phyloP scores from a whole-genome alignment of 306 rosid species.

The Lathyrus sativus region DNA sequence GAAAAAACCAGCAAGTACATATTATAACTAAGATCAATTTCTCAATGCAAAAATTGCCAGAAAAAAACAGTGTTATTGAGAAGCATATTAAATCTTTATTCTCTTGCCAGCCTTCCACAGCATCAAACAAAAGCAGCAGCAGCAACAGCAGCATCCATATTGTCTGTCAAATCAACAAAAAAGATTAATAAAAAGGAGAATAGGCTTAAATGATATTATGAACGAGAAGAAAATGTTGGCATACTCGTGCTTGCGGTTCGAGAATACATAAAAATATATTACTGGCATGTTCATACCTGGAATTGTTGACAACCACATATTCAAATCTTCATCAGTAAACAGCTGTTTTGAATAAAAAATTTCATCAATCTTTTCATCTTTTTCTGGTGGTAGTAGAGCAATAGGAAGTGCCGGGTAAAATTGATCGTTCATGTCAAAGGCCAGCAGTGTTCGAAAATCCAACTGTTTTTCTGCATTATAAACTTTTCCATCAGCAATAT shows the following conservation, averaged over 20 bases:
- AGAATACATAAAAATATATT: neutral
- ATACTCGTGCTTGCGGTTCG: neutral
- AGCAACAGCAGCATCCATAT: neutral
- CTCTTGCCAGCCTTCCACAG: conserved; percentile 12
- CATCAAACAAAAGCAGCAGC: conserved; percentile 3
- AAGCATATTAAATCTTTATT: neutral
- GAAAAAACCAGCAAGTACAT: neutral
- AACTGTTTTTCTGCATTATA: conserved; percentile 9
- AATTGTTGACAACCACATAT: conserved; percentile 17
- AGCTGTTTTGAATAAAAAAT: neutral
- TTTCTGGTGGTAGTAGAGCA: conserved; percentile 17
- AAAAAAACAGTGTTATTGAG: neutral
- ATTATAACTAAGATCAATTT: neutral
- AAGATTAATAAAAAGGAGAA: neutral
- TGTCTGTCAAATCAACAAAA: neutral
- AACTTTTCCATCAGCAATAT: neutral
- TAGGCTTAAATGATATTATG: neutral
- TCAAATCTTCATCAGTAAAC: conserved; percentile 31
- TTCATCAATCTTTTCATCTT: neutral
- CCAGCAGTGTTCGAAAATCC: neutral
- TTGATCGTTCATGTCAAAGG: neutral
- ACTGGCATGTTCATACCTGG: conserved; percentile 28
- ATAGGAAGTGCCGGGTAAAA: neutral
- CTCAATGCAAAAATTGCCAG: neutral
- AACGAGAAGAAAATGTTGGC: conserved; percentile 5